A percentile compares a stretch with the other conserved stretches of the same genome.
Evolutionary conservation across 306 rosid species (phyloP).

Genomic region (Vigna trinervia): DNA sequence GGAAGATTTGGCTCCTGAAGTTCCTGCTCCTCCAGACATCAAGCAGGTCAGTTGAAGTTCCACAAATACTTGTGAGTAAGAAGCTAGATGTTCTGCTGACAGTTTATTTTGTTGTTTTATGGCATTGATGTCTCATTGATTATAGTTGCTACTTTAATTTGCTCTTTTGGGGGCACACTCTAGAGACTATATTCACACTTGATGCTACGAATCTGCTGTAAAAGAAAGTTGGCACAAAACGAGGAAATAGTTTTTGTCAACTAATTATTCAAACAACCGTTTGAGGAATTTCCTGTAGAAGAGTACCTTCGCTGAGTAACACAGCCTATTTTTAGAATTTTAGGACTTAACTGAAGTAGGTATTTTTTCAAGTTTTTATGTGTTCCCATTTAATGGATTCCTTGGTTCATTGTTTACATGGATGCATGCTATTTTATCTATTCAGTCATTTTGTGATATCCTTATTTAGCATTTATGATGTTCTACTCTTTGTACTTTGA

Average conservation of each 20-base stretch:
- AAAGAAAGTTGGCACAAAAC: not conserved
- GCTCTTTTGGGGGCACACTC: not conserved
- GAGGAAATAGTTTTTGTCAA: not conserved
- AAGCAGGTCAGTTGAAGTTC: conserved; percentile 66
- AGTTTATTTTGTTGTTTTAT: not conserved
- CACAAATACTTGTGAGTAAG: not conserved
- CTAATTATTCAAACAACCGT: not conserved
- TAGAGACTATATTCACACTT: not conserved
- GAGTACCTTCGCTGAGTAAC: not conserved
- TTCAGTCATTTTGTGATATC: not conserved
- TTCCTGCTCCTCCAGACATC: conserved; percentile 91
- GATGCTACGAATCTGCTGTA: not conserved
- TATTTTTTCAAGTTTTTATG: not conserved
- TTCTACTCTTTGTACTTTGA: not conserved
- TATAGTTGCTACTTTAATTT: not conserved
- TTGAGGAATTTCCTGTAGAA: conserved; percentile 16
- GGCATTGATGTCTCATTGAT: not conserved
- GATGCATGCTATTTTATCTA: not conserved
- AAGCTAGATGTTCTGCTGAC: conserved; percentile 3
- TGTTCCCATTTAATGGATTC: not conserved
- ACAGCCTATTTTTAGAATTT: not conserved
- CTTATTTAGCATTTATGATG: conserved; percentile 18
- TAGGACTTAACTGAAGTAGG: conserved; percentile 12
- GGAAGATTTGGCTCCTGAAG: conserved; percentile 91
- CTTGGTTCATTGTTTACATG: conserved; percentile 5